Evolutionary conservation across 148 eudicot species (phyloP), one percentile per base, ranked within the genome.

Genomic region (Nepenthes mirabilis): DNA sequence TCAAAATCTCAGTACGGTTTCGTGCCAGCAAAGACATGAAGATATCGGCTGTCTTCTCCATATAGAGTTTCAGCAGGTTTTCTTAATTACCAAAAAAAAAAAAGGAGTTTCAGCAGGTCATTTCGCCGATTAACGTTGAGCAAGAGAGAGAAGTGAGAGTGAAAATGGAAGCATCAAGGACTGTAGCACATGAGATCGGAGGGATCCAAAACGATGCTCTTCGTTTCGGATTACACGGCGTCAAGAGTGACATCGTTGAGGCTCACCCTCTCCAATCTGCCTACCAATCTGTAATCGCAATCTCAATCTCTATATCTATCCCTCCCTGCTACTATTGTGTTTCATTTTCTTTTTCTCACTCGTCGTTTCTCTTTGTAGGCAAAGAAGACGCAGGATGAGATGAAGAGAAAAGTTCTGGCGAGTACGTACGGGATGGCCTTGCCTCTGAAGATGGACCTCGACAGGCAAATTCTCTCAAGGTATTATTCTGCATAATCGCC

Each of bases 371-470:
- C 10, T 5, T 37, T 35, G 12, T 43, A 64, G 67, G 67, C 52
- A 36, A 64, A 70, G 70, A 69, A 57, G 63, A 70, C 63, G 34
- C 69, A 80, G 55, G 87, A 84, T 58, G 74, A 82, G 34, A 79
- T 79, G 81, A 79, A 82, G 55, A 78, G 78, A 71, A 70, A 69
- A 56, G 52, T 84, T 48, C 71, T 87, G 33, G 69, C 84, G 14
- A 74, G 66, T 66, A 79, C 85, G 36, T 91, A 87, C 57, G 97
- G 97, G 2, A 78, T 95, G 14, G 95, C 97, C 52, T 74, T 91
- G 65, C 91, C 97, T 48, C 57, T 84, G 67, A 87, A 83, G 75
- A 72, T 84, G 85, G 95, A 91, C 70, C 81, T 91, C 52, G 97
- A 91, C 61, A 80, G 82, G 9, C 84, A 91, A 56, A 84, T 91